Base-by-base conservation (phyloP, 2,329 filamentous ascomycete genomes). In the Ophiognomonia clavigignenti-juglandacearum region DNA sequence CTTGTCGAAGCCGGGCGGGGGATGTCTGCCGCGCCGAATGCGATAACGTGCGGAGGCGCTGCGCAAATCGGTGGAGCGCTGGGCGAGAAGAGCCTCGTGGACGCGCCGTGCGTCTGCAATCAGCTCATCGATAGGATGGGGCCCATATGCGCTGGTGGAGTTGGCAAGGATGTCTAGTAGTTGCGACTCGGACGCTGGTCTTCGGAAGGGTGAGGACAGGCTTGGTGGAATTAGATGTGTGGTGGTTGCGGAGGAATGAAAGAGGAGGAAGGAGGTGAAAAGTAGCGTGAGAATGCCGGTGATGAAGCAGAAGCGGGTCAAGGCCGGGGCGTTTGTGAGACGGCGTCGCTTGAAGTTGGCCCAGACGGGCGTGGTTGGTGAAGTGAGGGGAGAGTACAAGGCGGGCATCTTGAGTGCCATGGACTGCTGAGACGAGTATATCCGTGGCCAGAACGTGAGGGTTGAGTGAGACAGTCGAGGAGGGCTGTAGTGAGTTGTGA, bases 1-100 rank as follows among this genome's bases (percentile, higher is more conserved):
- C 38, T 63, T 61, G 39, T 73, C 67, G 53, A 75, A 75, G 4
- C 70, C 71, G 0, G 72, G 72, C 6, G 72, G 72, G 1, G 72
- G 72, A 49, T 75, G 72, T 19, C 72, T 64, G n/a, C 72, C 73
- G 35, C 72, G 68, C 27, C 65, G 66, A 40, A 62, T 57, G 45
- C 72, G 66, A 54, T 76, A 76, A 7, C 62, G 65, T 37, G 64
- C 62, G 1, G 75, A 74, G 1, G 74, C 72, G 23, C 66, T 58
- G 5, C 63, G 59, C 23, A 79, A 61, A 13, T 68, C 69, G 26
- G 62, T 62, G 6, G 67, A 66, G 50, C 69, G 65, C 52, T 68
- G 70, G 23, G 59, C 56, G 31, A 75, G 55, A 14, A 72, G 48
- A 11, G 58, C 58, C 3, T 67, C 58, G 45, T 72, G 72, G 4